These are phyloP conservation scores for Macadamia integrifolia DNA, from an alignment of 164 flowering plant genomes.

Conservation along the genomic window DNA sequence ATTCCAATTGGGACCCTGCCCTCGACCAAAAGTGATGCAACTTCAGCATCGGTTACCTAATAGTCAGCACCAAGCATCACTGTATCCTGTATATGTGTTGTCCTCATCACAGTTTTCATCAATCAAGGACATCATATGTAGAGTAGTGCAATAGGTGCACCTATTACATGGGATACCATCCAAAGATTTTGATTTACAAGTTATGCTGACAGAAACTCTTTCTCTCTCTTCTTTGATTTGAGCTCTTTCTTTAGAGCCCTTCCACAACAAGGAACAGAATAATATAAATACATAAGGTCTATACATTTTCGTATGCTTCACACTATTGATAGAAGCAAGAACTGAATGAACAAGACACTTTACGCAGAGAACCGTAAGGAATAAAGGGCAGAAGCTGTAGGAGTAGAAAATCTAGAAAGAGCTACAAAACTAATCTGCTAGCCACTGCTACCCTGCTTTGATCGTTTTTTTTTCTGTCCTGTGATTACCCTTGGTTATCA, in stretches of 20 bases:
- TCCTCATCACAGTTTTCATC: neutral
- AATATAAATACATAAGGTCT: neutral
- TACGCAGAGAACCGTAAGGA: neutral
- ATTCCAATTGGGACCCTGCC: slow-evolving; percentile 89
- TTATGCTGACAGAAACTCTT: too few relatives aligned
- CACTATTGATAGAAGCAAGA: neutral
- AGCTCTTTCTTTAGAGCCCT: neutral
- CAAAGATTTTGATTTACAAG: too few relatives aligned
- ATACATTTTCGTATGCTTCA: neutral
- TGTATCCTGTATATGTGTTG: slow-evolving; percentile 52
- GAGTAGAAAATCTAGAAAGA: neutral
- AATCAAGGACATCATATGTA: too few relatives aligned
- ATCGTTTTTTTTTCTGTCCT: too few relatives aligned
- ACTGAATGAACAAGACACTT: neutral
- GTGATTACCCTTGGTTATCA: too few relatives aligned
- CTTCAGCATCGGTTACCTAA: slow-evolving; percentile 76
- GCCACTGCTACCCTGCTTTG: too few relatives aligned
- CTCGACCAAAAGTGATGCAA: slow-evolving; percentile 58
- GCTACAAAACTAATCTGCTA: neutral
- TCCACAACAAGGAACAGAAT: neutral
- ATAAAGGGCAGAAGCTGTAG: neutral
- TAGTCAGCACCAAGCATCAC: slow-evolving; percentile 97
- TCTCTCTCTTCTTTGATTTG: too few relatives aligned
- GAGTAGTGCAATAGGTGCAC: too few relatives aligned
- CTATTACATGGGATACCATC: neutral